Evolutionary conservation across 768 basidiomycete species (phyloP), one percentile per base, ranked within the genome.

Genomic region (Trametes maxima): DNA sequence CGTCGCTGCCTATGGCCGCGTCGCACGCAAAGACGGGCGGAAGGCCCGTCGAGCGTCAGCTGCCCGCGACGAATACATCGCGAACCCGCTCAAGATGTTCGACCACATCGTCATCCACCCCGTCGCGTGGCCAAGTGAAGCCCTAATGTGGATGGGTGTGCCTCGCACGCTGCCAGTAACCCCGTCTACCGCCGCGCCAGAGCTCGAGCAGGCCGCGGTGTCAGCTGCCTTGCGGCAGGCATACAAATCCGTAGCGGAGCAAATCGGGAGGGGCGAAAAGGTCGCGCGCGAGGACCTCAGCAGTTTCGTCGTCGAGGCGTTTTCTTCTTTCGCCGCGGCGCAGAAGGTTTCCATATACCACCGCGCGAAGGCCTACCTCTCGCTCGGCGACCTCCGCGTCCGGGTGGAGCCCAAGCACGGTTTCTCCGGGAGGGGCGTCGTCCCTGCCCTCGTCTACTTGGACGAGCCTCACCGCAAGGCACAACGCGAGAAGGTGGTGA

Each of bases 31-130:
- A 11, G 36, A 8, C n/a, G 3, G 5, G 5, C 19, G 6, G 42
- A 35, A 36, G 37, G 13, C 1, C 3, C 47, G 10, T 17, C 47
- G 28, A 22, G 17, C 22, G 37, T 16, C 36, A 33, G 28, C 24
- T 5, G 49, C 35, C 17, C 33, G 25, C 24, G 47, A 28, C 8
- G 13, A 19, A 37, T 22, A 14, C 25, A 28, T 58, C 5, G 24
- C 48, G 17, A 58, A 58, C 40, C 57, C 57, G 1, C 40, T 58
- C 24, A 42, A 58, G 48, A 58, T 58, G 57, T 58, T 58, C 40
- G 28, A 58, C 47, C 48, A 19, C 40, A 58, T 58, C 57, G 48
- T 58, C 48, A 50, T 58, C 39, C 57, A 58, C 48, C 57, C 57
- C 39, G 46, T 58, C 19, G 39, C 40, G 1, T 58, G 57, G 57